Percentiles rank a stretch among this genome's conserved stretches.
Evolutionary conservation across 129 eudicot species (phyloP).

Genomic region (Centella asiatica): DNA sequence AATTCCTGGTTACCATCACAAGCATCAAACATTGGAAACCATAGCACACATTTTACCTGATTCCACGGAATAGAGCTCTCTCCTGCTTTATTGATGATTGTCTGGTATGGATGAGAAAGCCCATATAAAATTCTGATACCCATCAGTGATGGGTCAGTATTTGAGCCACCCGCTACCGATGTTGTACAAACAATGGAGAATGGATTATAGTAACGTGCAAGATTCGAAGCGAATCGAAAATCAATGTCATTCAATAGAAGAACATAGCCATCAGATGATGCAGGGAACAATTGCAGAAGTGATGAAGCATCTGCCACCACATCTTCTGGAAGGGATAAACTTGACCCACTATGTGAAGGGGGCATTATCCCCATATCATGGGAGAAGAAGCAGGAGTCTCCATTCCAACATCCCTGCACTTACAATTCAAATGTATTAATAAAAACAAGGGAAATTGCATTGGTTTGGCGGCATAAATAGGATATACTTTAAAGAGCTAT

Average conservation of each 20-base stretch:
- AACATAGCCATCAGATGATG: conserved; percentile 41
- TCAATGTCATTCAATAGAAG: conserved; percentile 60
- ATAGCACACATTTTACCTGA: conserved; percentile 45
- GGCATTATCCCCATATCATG: conserved; percentile 41
- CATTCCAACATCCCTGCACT: conserved; percentile 86
- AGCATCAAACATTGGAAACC: conserved; percentile 62
- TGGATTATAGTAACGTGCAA: conserved; percentile 39
- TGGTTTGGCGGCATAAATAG: not conserved
- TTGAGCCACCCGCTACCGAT: conserved; percentile 18
- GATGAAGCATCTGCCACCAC: conserved; percentile 32
- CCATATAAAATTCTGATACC: conserved; percentile 41
- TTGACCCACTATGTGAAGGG: conserved; percentile 19
- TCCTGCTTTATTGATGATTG: conserved; percentile 34
- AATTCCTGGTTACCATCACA: conserved; percentile 38
- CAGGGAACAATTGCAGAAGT: conserved; percentile 53
- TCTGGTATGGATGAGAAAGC: conserved; percentile 47
- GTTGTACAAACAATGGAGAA: conserved; percentile 56
- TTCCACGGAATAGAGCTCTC: conserved; percentile 56
- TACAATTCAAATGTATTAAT: not conserved
- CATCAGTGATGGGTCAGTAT: conserved; percentile 18
- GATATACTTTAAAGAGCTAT: not conserved
- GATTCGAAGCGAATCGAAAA: conserved; percentile 42
- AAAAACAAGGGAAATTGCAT: not conserved
- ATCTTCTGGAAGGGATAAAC: conserved; percentile 47
- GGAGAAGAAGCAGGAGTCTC: conserved; percentile 59